Evolutionary conservation across 768 basidiomycete species (phyloP).

Genomic region (Collybiopsis confluens): DNA sequence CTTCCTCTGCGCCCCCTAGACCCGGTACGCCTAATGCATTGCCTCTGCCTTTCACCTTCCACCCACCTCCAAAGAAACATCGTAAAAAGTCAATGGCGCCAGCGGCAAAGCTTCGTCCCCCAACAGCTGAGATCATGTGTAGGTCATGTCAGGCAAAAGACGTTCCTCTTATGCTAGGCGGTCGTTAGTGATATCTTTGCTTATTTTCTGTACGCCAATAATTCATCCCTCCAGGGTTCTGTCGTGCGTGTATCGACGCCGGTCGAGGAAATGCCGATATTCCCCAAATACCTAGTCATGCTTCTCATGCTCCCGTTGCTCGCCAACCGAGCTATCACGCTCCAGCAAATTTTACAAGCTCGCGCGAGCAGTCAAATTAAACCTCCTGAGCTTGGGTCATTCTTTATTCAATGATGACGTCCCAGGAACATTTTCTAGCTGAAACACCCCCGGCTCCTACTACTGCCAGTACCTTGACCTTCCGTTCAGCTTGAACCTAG

Average conservation of each 20-base stretch:
- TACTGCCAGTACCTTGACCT: no score
- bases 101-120: conserved; percentile 2
- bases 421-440: no score
- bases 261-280: conserved; percentile 36
- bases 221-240: conserved; percentile 46
- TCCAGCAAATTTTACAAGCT: no score
- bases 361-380: no score
- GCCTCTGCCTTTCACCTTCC: background rate
- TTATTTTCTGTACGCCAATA: background rate
- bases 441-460: no score
- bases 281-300: conserved; percentile 13
- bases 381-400: no score
- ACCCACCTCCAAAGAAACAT: conserved; percentile 36
- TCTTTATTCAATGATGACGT: no score
- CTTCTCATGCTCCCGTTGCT: background rate
- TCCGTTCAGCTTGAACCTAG: no score
- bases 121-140: conserved; percentile 49
- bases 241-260: conserved; percentile 60
- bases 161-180: conserved; percentile 74
- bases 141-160: conserved; percentile 59
- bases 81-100: conserved; percentile 31
- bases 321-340: background rate
- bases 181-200: conserved; percentile 44
- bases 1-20: background rate
- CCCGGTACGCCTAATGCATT: background rate